Percentiles rank a stretch among this genome's conserved stretches.
Conservation (phyloP, 768 basidiomycete genomes). For the Daedaleopsis nitida region DNA sequence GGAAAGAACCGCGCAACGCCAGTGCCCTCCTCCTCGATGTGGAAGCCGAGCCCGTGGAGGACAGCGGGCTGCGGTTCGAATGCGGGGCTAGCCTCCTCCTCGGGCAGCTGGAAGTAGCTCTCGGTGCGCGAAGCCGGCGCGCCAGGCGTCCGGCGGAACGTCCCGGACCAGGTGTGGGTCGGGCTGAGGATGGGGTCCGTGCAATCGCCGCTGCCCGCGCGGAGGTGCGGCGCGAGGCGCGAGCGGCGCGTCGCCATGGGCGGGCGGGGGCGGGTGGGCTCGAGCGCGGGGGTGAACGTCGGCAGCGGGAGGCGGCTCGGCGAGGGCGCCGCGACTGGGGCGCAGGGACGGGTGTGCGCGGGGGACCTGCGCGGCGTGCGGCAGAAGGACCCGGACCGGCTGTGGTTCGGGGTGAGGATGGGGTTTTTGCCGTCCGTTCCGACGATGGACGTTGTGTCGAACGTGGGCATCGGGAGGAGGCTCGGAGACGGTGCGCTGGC, state of each 20-base stretch:
- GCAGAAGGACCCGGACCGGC: no score
- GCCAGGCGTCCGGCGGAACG: conserved; percentile 19
- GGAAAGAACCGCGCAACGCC: no score
- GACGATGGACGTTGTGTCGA: no score
- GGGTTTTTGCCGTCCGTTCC: no score
- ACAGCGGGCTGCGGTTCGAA: neutral
- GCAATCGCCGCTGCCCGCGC: neutral
- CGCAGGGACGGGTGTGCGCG: no score
- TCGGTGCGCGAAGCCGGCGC: conserved; percentile 9
- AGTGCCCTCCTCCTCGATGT: neutral
- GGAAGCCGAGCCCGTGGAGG: conserved; percentile 6
- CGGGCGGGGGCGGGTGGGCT: neutral
- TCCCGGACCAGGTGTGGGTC: conserved; percentile 7
- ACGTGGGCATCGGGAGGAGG: conserved; percentile 12
- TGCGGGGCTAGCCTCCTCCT: conserved; percentile 1
- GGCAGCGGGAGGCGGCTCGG: conserved; percentile 16
- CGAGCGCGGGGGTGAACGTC: conserved; percentile 3
- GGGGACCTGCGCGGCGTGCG: no score
- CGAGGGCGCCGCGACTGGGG: no score
- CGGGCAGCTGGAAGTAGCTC: conserved; percentile 14
- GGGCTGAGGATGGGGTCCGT: conserved; percentile 14
- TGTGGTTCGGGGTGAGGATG: no score
- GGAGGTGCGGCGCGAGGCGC: conserved; percentile 4
- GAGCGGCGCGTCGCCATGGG: neutral
- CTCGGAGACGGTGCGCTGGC: no score